Conservation (phyloP, 140 eudicot genomes). For the Ambrosia hybrid region DNA sequence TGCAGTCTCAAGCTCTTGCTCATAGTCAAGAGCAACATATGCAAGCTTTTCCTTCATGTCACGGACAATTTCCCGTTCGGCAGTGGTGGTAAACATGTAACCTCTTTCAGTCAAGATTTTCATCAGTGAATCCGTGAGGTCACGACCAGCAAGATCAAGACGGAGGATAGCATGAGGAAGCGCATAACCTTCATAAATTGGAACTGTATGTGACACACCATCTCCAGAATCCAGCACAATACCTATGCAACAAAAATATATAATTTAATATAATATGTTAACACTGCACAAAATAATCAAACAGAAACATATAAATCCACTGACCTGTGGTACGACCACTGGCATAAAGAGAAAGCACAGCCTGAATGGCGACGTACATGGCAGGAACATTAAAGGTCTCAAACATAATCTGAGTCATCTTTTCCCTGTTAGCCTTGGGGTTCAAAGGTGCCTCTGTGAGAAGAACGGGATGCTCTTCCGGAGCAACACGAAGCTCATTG, state of each 20-base stretch:
- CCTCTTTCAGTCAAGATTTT: conserved; percentile 76
- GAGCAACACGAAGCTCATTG: conserved; percentile 66
- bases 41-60: conserved; percentile 76
- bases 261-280: background rate
- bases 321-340: conserved; percentile 84
- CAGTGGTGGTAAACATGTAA: conserved; percentile 85
- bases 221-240: conserved; percentile 80
- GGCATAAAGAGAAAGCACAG: conserved; percentile 74
- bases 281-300: background rate
- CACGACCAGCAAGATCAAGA: conserved; percentile 76
- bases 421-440: conserved; percentile 65
- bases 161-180: conserved; percentile 78
- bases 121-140: conserved; percentile 69
- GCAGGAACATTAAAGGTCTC: conserved; percentile 73
- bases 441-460: conserved; percentile 62
- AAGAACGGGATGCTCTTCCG: conserved; percentile 60
- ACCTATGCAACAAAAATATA: conserved; percentile 37
- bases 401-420: conserved; percentile 64
- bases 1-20: conserved; percentile 71
- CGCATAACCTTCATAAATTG: conserved; percentile 71
- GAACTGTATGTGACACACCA: conserved; percentile 77
- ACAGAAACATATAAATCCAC: conserved; percentile 3
- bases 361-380: conserved; percentile 74
- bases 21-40: conserved; percentile 70
- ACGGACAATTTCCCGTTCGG: conserved; percentile 85